Evolutionary conservation across 345 rosid species (phyloP).

Genomic region (Linum trigynum): DNA sequence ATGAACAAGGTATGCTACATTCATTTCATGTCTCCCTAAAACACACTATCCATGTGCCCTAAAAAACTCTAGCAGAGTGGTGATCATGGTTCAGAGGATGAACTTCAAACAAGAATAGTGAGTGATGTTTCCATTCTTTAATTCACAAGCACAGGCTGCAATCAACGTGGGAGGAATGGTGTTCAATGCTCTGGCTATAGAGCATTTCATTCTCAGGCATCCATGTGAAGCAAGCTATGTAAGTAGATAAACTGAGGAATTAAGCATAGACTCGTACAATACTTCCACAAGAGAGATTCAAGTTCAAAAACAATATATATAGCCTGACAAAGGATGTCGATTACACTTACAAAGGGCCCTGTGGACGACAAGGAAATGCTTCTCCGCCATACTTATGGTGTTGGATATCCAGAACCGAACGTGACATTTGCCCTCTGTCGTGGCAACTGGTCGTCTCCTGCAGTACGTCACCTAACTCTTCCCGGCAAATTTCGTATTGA

Average conservation of each 20-base stretch:
- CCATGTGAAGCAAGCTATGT: conserved; percentile 55
- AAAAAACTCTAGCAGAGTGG: too few species aligned
- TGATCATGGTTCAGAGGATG: too few species aligned
- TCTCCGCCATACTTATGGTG: conserved; percentile 61
- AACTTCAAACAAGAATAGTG: too few species aligned
- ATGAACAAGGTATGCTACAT: conserved; percentile 67
- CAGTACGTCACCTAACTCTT: conserved; percentile 36
- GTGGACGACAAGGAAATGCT: conserved; percentile 76
- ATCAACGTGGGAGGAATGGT: conserved; percentile 86
- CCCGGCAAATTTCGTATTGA: not conserved
- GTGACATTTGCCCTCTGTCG: conserved; percentile 85
- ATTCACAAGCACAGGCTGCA: conserved; percentile 41
- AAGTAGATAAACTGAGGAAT: conserved; percentile 17
- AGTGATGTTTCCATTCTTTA: not conserved
- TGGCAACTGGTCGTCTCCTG: conserved; percentile 94
- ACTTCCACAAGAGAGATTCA: too few species aligned
- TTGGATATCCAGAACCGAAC: conserved; percentile 85
- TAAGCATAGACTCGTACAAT: too few species aligned
- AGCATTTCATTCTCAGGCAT: conserved; percentile 85
- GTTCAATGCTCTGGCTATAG: conserved; percentile 75
- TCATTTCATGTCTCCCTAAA: not conserved
- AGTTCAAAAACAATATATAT: too few species aligned
- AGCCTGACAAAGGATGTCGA: conserved; percentile 10
- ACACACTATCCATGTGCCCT: too few species aligned
- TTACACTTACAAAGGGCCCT: conserved; percentile 31